Percentiles rank a stretch among this genome's conserved stretches.
phyloP scores from a whole-genome alignment of 75 land plant species.

The Cunninghamia lanceolata region DNA sequence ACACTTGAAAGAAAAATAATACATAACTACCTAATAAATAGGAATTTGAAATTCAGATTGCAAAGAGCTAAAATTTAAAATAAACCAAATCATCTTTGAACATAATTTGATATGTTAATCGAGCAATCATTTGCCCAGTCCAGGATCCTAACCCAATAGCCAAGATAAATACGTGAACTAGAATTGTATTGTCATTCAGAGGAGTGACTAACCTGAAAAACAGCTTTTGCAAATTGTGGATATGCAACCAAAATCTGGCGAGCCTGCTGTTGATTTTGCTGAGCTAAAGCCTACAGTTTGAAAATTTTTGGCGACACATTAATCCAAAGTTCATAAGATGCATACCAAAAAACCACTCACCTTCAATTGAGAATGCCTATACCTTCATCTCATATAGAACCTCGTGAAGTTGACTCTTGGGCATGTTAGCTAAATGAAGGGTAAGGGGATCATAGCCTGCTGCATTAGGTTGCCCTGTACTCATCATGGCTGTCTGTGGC shows the following conservation, averaged over 20 bases:
- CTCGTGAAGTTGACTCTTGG: conserved; percentile 71
- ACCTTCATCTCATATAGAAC: conserved; percentile 72
- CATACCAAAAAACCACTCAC: conserved; percentile 9
- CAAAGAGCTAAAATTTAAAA: background rate
- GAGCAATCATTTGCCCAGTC: background rate
- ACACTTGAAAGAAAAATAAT: background rate
- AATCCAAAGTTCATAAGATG: background rate
- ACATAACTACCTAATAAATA: background rate
- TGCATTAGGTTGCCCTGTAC: conserved; percentile 19
- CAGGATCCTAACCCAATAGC: background rate
- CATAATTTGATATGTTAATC: too few species aligned
- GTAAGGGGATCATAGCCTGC: conserved; percentile 74
- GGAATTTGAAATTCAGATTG: background rate
- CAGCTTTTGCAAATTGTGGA: conserved; percentile 75
- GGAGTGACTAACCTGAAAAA: conserved; percentile 74
- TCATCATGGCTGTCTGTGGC: conserved; percentile 27
- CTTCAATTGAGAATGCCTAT: conserved; percentile 4
- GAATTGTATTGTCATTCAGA: background rate
- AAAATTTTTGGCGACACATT: background rate
- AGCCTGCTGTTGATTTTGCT: conserved; percentile 69
- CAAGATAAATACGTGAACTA: background rate
- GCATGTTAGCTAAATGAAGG: conserved; percentile 76
- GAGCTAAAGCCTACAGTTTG: conserved; percentile 52
- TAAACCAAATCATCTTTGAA: background rate
- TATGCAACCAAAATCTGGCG: conserved; percentile 56